Conservation (phyloP, 2,329 filamentous ascomycete species). For the Chaetomiaceae sp. region DNA sequence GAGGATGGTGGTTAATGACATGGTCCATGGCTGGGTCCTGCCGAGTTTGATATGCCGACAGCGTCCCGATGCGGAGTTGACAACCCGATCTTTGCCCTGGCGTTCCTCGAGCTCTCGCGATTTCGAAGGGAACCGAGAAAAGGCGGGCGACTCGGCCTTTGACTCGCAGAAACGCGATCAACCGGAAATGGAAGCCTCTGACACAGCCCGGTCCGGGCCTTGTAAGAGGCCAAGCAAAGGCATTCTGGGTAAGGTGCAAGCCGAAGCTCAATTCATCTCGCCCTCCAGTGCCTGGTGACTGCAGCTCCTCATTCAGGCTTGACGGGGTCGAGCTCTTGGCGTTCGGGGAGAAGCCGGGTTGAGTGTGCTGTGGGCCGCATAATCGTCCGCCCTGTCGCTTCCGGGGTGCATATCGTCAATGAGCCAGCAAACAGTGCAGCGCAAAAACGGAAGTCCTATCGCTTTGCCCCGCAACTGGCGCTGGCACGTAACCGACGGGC, state of each 20-base stretch:
- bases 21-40: neutral
- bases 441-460: slow-evolving; percentile 6
- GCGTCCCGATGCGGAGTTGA: neutral
- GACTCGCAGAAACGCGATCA: too few relatives aligned
- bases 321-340: slow-evolving; percentile 1
- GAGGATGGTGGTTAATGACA: neutral
- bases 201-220: too few relatives aligned
- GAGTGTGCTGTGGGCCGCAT: neutral
- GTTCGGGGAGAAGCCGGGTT: neutral
- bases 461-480: neutral
- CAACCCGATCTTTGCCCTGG: neutral
- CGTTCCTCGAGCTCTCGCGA: neutral
- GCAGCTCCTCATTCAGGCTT: neutral
- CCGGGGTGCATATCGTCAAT: slow-evolving; percentile 3
- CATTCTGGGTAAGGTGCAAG: too few relatives aligned
- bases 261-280: neutral
- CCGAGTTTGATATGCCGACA: neutral
- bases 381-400: slow-evolving; percentile 4
- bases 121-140: neutral
- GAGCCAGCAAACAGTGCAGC: slow-evolving; percentile 6
- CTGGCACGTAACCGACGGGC: neutral
- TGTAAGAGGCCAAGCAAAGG: too few relatives aligned
- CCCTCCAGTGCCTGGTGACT: neutral
- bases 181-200: too few relatives aligned
- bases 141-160: neutral